Conservation (phyloP, 164 flowering plant species). For the Vitis rotundifolia region DNA sequence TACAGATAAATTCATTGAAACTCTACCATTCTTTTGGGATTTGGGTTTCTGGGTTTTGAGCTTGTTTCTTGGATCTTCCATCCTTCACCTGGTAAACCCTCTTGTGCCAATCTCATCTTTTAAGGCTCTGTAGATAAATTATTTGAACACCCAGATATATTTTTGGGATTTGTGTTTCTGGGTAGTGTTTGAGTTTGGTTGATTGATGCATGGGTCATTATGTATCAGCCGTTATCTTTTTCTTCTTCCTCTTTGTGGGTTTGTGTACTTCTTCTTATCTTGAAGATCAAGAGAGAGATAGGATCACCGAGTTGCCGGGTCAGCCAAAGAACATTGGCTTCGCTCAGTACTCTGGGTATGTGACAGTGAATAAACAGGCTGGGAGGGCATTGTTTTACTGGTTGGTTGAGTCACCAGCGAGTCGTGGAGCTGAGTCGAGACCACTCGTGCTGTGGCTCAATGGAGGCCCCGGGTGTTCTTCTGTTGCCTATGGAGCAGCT, state of each 20-base stretch:
- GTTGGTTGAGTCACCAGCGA: slow-evolving; percentile 76
- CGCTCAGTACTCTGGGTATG: slow-evolving; percentile 86
- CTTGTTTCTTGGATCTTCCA: too few relatives aligned
- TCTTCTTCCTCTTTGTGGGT: slow-evolving; percentile 24
- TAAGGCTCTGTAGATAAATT: neutral
- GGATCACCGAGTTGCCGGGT: slow-evolving; percentile 70
- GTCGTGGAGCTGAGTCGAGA: slow-evolving; percentile 46
- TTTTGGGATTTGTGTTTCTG: slow-evolving; percentile 25
- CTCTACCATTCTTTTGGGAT: too few relatives aligned
- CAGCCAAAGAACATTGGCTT: slow-evolving; percentile 73
- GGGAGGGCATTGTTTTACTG: slow-evolving; percentile 97
- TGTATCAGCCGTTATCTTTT: slow-evolving; percentile 17
- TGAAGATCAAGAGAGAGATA: slow-evolving; percentile 60
- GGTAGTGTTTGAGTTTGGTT: slow-evolving; percentile 19
- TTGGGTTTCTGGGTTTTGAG: too few relatives aligned
- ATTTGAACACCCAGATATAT: slow-evolving; percentile 19
- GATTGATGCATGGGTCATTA: slow-evolving; percentile 32
- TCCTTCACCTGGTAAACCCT: neutral
- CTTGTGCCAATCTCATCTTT: neutral
- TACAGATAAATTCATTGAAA: too few relatives aligned
- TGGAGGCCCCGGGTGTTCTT: slow-evolving; percentile 99
- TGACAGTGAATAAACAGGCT: slow-evolving; percentile 65
- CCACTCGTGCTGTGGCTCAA: slow-evolving; percentile 95
- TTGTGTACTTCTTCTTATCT: slow-evolving; percentile 15
- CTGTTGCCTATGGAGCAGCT: slow-evolving; percentile 88